These are phyloP conservation scores for Uronychia binucleata DNA, from an alignment of 73 alveolate species.

Conservation along the genomic window DNA sequence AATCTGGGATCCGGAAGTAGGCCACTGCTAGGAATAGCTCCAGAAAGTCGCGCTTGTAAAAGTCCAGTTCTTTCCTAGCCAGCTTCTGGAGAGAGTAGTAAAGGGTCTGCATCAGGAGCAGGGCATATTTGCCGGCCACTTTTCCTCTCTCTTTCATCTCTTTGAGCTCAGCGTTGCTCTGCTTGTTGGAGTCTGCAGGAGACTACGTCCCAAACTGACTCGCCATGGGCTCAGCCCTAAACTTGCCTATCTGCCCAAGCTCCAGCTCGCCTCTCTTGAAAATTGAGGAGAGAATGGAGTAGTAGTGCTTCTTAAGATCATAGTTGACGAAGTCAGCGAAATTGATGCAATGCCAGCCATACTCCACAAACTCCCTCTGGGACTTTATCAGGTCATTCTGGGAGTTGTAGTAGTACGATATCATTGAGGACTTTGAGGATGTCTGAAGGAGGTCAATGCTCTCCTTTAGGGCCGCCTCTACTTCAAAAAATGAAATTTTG, in stretches of 20 bases:
- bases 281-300: conserved; percentile 13
- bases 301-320: conserved; percentile 46
- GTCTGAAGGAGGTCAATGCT: conserved; percentile 12
- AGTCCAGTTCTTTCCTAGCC: conserved; percentile 75
- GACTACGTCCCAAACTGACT: not conserved
- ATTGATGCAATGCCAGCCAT: conserved; percentile 45
- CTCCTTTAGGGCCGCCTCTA: not conserved
- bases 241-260: conserved; percentile 28
- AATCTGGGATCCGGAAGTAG: conserved; percentile 73
- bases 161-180: not conserved
- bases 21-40: conserved; percentile 69
- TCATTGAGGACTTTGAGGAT: conserved; percentile 70
- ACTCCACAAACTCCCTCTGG: conserved; percentile 45
- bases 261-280: conserved; percentile 64
- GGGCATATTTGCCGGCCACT: conserved; percentile 10
- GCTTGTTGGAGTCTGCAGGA: not conserved
- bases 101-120: conserved; percentile 4
- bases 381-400: conserved; percentile 32
- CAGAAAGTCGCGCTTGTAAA: conserved; percentile 75
- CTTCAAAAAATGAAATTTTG: not conserved
- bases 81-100: conserved; percentile 56
- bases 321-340: conserved; percentile 53
- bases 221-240: not conserved
- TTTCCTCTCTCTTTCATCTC: not conserved
- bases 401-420: conserved; percentile 63